Evolutionary conservation across 371 early-diverging fungal species (phyloP), one percentile per base, ranked within the genome.

Genomic region (Mortierella sp.): DNA sequence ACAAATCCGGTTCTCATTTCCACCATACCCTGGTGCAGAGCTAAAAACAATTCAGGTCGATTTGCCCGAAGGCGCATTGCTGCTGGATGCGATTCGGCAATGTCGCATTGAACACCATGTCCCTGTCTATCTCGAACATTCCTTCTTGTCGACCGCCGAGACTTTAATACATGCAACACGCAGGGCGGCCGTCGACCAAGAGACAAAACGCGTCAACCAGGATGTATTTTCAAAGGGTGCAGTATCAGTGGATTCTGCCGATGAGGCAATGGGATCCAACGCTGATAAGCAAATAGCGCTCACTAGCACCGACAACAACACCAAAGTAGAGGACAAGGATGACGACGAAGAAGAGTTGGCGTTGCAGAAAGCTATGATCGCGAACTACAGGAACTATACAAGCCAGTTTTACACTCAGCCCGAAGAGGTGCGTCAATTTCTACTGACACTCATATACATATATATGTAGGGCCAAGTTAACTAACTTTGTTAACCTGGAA

Each of bases 401-500:
- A 64, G 70, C 9, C 86, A 86, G 62, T 87, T 84, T 71, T 84
- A 88, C 52, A 87, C 84, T 39, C 84, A 86, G n/a, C 85, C 84
- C 4, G 87, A 87, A 64, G 84, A 88, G 80, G 89, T 87, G 68
- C 65, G 60, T 52, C n/a, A 35, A 16, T 20, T 62, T 18, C 8
- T 22, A 26, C 4, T 39, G 58, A 39, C 6, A 35, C 6, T 35
- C 20, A 16, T 49, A n/a, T 49, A 57, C 57, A 22, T 43, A 10
- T 70, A 6, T 35, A 14, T 14, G 16, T 39, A 30, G 12, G 45
- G 39, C 22, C 40, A 14, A 35, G 30, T 57, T 28, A 22, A 28
- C 45, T 49, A 26, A 45, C 18, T 9, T n/a, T 9, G 10, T 10
- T 47, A 5, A 26, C 45, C 16, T 22, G 28, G 26, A 16, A 20